phyloP scores from a whole-genome alignment of 306 rosid species.

The Casuarina equisetifolia region DNA sequence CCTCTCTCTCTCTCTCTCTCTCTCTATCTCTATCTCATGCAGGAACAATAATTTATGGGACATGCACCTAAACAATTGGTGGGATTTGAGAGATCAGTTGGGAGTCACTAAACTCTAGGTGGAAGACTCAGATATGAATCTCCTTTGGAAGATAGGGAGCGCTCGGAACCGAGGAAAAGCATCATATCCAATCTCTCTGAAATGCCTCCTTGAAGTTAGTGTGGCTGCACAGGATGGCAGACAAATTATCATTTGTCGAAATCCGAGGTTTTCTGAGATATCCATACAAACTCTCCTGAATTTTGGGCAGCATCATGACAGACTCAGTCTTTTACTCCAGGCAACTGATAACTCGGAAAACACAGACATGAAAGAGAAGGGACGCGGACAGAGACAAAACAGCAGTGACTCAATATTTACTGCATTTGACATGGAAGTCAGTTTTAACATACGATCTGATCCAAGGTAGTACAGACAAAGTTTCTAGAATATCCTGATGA shows the following conservation, averaged over 20 bases:
- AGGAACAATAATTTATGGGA: conserved; percentile 11
- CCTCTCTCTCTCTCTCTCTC: no score
- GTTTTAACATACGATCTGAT: background rate
- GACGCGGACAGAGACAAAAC: background rate
- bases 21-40: conserved; percentile 17
- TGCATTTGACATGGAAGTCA: background rate
- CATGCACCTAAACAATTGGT: conserved; percentile 8
- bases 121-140: conserved; percentile 18
- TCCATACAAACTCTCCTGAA: background rate
- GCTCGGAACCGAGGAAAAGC: background rate
- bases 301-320: background rate
- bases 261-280: background rate
- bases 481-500: background rate
- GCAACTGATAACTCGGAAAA: background rate
- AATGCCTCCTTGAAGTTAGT: conserved; percentile 26
- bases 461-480: background rate
- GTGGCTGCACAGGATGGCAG: conserved; percentile 41
- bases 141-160: background rate
- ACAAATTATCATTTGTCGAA: conserved; percentile 29
- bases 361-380: background rate
- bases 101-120: conserved; percentile 55
- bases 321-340: no score
- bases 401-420: background rate
- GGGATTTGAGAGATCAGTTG: conserved; percentile 34
- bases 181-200: background rate